Conservation (phyloP, 345 rosid species). For the Syzygium oleosum region DNA sequence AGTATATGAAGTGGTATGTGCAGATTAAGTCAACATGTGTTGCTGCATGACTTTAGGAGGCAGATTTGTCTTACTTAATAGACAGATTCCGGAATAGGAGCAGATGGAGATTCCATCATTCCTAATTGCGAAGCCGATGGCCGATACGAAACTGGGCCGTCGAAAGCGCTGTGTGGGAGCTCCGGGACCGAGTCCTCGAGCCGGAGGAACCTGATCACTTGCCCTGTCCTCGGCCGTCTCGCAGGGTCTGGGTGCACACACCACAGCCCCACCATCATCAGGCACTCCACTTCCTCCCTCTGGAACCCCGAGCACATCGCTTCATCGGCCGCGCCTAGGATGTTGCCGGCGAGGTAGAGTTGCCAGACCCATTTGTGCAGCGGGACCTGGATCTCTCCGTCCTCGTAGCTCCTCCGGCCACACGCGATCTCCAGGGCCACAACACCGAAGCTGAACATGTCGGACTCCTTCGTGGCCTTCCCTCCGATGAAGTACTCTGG, state of each 20-base stretch:
- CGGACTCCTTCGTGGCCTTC: not conserved
- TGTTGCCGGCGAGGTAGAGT: not conserved
- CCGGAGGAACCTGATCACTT: not conserved
- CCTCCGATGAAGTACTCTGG: not conserved
- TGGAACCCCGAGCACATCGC: not conserved
- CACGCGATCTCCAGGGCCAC: not conserved
- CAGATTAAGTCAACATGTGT: not conserved
- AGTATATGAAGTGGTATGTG: not conserved
- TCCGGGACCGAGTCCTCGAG: not conserved
- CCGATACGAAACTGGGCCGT: not conserved
- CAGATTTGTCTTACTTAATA: not conserved
- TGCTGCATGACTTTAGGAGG: not conserved
- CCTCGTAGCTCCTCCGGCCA: not conserved
- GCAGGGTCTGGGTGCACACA: not conserved
- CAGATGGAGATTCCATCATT: not conserved
- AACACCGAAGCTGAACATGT: not conserved
- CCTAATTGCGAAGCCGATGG: not conserved
- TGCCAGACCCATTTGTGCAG: not conserved
- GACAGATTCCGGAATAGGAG: not conserved
- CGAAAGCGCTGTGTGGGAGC: not conserved
- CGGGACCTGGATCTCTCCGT: not conserved
- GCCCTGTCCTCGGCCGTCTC: not conserved
- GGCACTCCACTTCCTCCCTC: not conserved
- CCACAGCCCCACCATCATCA: conserved; percentile 1
- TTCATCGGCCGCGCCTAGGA: rapidly evolving